Conservation (phyloP, 306 rosid genomes). For the Lathyrus sativus region DNA sequence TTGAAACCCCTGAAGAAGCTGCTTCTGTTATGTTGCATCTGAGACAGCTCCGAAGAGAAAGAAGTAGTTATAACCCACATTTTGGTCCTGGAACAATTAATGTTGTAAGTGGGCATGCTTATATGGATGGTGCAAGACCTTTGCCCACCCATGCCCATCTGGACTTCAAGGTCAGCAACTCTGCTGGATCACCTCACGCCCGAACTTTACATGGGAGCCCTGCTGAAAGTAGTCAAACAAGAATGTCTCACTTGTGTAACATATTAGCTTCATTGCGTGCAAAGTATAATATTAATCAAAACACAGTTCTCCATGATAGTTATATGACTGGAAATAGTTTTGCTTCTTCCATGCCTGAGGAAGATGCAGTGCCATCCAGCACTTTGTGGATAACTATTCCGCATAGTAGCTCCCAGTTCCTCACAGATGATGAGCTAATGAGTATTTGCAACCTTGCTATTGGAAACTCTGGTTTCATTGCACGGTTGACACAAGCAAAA, state of each 20-base stretch:
- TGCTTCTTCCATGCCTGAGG: conserved; percentile 51
- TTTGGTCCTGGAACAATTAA: conserved; percentile 57
- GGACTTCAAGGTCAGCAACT: conserved; percentile 53
- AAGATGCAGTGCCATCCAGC: conserved; percentile 59
- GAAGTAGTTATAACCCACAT: conserved; percentile 57
- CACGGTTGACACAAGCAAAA: conserved; percentile 62
- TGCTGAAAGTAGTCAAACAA: conserved; percentile 50
- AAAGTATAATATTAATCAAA: conserved; percentile 65
- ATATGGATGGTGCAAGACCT: conserved; percentile 63
- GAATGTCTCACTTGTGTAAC: conserved; percentile 62
- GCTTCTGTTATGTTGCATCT: conserved; percentile 79
- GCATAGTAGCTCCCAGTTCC: conserved; percentile 49
- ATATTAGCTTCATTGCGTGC: conserved; percentile 56
- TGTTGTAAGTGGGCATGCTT: conserved; percentile 46
- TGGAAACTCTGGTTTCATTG: conserved; percentile 59
- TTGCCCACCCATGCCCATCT: conserved; percentile 53
- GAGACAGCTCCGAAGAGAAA: conserved; percentile 75
- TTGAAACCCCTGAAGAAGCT: conserved; percentile 91
- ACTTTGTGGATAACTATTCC: conserved; percentile 66
- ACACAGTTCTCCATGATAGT: conserved; percentile 53
- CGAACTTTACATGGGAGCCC: conserved; percentile 61
- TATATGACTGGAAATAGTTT: conserved; percentile 51
- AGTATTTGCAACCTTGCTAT: conserved; percentile 65
- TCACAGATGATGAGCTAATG: conserved; percentile 72
- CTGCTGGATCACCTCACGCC: conserved; percentile 65